Conservation (phyloP, 1,284 basidiomycete genomes). For the Fereydounia khargensis region DNA sequence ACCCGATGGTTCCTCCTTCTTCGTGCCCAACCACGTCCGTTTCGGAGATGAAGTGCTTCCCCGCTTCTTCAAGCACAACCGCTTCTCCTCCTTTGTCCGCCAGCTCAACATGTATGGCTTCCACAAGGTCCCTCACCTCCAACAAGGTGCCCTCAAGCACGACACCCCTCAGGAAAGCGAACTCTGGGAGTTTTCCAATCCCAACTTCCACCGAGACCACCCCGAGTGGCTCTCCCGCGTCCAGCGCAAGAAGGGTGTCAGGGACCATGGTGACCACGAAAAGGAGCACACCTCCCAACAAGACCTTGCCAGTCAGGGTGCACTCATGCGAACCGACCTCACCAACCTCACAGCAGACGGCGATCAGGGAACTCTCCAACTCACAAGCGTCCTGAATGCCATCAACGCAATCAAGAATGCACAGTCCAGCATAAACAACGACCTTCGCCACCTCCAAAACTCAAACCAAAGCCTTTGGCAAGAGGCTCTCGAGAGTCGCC, state of each 20-base stretch:
- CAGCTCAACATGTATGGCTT: slow-evolving; percentile 74
- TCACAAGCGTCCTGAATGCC: slow-evolving; percentile 67
- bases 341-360: neutral
- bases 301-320: slow-evolving; percentile 25
- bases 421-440: slow-evolving; percentile 81
- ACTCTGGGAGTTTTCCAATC: slow-evolving; percentile 89
- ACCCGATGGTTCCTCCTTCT: slow-evolving; percentile 82
- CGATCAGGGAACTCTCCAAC: slow-evolving; percentile 32
- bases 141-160: slow-evolving; percentile 78
- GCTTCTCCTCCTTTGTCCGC: slow-evolving; percentile 85
- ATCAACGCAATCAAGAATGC: slow-evolving; percentile 86
- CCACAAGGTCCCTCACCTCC: slow-evolving; percentile 71
- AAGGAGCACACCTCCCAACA: slow-evolving; percentile 22
- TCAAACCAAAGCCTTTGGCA: slow-evolving; percentile 90
- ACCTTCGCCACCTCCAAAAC: slow-evolving; percentile 81
- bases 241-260: slow-evolving; percentile 65
- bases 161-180: slow-evolving; percentile 67
- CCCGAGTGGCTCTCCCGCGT: slow-evolving; percentile 88
- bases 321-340: slow-evolving; percentile 29
- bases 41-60: slow-evolving; percentile 73
- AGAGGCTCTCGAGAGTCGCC: slow-evolving; percentile 76
- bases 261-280: slow-evolving; percentile 52
- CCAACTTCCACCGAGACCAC: slow-evolving; percentile 82
- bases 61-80: slow-evolving; percentile 59
- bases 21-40: slow-evolving; percentile 87